Conservation (phyloP, 1,284 basidiomycete genomes). For the Spongiforma sp. region DNA sequence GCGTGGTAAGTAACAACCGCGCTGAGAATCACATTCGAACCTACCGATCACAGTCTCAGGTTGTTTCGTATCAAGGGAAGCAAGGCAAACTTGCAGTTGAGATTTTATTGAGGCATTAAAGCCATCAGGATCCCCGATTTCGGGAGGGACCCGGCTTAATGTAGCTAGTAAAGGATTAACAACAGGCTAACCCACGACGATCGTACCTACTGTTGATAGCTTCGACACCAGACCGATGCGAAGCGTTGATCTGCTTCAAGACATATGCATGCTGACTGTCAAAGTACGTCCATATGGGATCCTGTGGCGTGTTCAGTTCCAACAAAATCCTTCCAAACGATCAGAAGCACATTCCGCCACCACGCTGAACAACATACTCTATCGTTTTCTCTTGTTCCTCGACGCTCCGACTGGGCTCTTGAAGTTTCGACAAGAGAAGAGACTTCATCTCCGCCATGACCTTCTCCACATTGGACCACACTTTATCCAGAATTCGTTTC, state of each 20-base stretch:
- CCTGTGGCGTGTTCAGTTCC: conserved; percentile 83
- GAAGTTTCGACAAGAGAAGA: conserved; percentile 77
- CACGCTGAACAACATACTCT: conserved; percentile 65
- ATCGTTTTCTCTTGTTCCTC: conserved; percentile 99
- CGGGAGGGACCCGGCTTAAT: conserved; percentile 46
- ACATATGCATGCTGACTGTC: conserved; percentile 93
- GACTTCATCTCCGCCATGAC: conserved; percentile 93
- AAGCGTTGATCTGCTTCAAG: conserved; percentile 75
- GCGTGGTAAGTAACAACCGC: background rate
- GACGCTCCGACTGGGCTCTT: conserved; percentile 78
- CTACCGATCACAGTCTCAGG: conserved; percentile 68
- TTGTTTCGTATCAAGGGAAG: conserved; percentile 67
- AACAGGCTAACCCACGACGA: conserved; percentile 9
- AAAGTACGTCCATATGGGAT: conserved; percentile 94
- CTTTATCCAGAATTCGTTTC: conserved; percentile 92
- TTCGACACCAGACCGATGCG: conserved; percentile 62
- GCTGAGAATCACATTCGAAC: conserved; percentile 23
- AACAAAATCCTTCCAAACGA: conserved; percentile 70
- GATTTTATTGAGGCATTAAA: conserved; percentile 51
- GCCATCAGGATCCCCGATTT: conserved; percentile 42
- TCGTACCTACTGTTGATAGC: conserved; percentile 56
- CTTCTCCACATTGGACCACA: conserved; percentile 95
- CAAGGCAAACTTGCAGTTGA: conserved; percentile 62
- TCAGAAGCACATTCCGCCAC: conserved; percentile 9
- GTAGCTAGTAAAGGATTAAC: conserved; percentile 41